phyloP scores from a whole-genome alignment of 179 eudicot genomes.

The Pouteria campechiana region DNA sequence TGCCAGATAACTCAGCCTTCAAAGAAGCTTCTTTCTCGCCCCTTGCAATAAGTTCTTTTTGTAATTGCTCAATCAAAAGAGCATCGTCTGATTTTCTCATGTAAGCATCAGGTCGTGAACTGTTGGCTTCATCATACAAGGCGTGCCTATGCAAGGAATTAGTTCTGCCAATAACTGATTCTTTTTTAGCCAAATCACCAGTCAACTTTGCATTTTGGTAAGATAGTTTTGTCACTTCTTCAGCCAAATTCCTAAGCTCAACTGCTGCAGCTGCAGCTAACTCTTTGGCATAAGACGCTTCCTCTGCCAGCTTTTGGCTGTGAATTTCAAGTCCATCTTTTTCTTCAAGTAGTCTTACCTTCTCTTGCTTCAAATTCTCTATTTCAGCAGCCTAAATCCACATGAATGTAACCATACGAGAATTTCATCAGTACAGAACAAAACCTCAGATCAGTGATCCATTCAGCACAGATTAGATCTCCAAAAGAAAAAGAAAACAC shows the following conservation, averaged over 20 bases:
- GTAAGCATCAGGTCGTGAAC: constrained; percentile 6
- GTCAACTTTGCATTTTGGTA: constrained; percentile 28
- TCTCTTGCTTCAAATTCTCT: constrained; percentile 28
- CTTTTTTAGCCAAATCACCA: constrained; percentile 17
- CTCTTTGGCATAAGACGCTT: constrained; percentile 37
- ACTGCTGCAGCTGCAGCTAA: constrained; percentile 41
- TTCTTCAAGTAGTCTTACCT: constrained; percentile 18
- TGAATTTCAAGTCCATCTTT: constrained; percentile 27
- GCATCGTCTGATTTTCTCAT: constrained; percentile 11
- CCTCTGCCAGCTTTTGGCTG: constrained; percentile 25
- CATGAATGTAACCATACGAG: not conserved
- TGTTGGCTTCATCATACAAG: constrained; percentile 2
- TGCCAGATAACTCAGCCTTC: constrained; percentile 25
- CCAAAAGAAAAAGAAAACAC: not conserved
- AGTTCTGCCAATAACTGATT: constrained; percentile 7
- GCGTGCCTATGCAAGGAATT: constrained; percentile 10
- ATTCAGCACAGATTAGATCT: too few species aligned
- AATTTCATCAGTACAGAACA: not conserved
- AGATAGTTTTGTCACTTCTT: constrained; percentile 32
- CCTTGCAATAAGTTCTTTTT: constrained; percentile 19
- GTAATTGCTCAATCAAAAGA: constrained; percentile 18
- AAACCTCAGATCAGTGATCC: too few species aligned
- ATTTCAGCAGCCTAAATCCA: constrained; percentile 22
- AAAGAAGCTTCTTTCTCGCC: constrained; percentile 30
- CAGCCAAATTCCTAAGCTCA: constrained; percentile 33